phyloP scores from a whole-genome alignment of 495 filamentous ascomycete species.

The Penicillium samsonianum region DNA sequence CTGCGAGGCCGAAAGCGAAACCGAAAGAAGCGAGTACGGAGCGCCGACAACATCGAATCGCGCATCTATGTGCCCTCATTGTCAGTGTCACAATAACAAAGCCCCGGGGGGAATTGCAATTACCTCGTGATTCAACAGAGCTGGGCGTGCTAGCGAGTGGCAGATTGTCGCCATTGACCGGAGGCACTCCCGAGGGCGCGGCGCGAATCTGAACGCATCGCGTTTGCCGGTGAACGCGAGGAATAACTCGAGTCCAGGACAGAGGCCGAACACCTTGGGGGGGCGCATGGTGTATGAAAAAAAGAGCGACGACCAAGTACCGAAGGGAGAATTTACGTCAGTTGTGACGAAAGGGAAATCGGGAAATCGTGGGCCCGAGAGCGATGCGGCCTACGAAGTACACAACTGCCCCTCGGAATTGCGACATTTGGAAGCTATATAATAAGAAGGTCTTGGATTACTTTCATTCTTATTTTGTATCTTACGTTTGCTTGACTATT shows the following conservation, averaged over 20 bases:
- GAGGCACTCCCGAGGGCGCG: conserved; percentile 39
- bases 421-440: conserved; percentile 18
- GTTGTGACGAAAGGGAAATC: conserved; percentile 22
- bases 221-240: conserved; percentile 35
- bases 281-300: conserved; percentile 35
- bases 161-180: conserved; percentile 41
- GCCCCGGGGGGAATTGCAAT: neutral
- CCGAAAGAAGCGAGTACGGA: conserved; percentile 88
- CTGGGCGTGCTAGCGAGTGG: conserved; percentile 43
- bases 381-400: conserved; percentile 13
- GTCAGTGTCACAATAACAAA: neutral
- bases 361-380: conserved; percentile 35
- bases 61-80: conserved; percentile 62
- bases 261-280: conserved; percentile 41
- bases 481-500: neutral
- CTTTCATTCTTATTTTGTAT: conserved; percentile 7
- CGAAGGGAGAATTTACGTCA: conserved; percentile 36
- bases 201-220: conserved; percentile 50
- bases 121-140: conserved; percentile 47
- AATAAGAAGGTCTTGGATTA: conserved; percentile 1
- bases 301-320: conserved; percentile 9
- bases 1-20: conserved; percentile 88
- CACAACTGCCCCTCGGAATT: conserved; percentile 26
- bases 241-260: conserved; percentile 40
- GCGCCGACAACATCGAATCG: conserved; percentile 89